Base-by-base conservation (phyloP, 1,284 basidiomycete genomes). In the Austroboletus olivaceoglutinosus region DNA sequence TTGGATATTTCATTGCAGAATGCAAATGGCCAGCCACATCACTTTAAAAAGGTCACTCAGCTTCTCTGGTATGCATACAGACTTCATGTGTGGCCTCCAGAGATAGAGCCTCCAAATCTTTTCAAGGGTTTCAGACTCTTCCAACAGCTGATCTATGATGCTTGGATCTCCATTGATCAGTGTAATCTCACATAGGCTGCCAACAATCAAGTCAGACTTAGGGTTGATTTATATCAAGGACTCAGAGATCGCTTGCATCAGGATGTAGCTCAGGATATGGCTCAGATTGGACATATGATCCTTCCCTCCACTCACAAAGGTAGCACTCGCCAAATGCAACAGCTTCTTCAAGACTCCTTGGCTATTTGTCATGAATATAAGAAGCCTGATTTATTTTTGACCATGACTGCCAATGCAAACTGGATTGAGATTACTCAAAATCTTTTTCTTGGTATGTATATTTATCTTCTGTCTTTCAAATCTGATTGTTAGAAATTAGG, bases 371-470 rank as follows among this genome's bases (percentile, higher is more conserved):
- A 6, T 1, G 34, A 50, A 25, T 48, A 27, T 6, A 21, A 5
- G 10, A 50, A 48, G 2, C 48, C 46, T 22, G 45, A 48, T 2
- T 10, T 49, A 1, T 49, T 49, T 9, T 27, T 49, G 0, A 51
- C 47, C 15, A 51, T 51, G 27, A 51, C 49, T 42, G 25, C 70
- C 6, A 80, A 80, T 64, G 73, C 71, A 0, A 52, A 61, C 0
- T 80, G 76, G 77, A 53, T 56, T 1, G 78, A 82, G 45, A 75
- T 81, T 10, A 36, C 43, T 2, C 29, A 63, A 0, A 71, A 70
- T 25, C 65, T 81, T 0, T 52, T 75, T 0, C 67, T 67, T 13
- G 53, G 55, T 51, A 38, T 36, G 21, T 53, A 3, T 15, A 25
- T 25, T 8, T 25, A 4, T 25, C 8, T 25, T 25, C 8, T 25